Percentiles rank a stretch among this genome's conserved stretches.
phyloP scores from a whole-genome alignment of 2,329 filamentous ascomycete genomes.

The Diaporthe citri region DNA sequence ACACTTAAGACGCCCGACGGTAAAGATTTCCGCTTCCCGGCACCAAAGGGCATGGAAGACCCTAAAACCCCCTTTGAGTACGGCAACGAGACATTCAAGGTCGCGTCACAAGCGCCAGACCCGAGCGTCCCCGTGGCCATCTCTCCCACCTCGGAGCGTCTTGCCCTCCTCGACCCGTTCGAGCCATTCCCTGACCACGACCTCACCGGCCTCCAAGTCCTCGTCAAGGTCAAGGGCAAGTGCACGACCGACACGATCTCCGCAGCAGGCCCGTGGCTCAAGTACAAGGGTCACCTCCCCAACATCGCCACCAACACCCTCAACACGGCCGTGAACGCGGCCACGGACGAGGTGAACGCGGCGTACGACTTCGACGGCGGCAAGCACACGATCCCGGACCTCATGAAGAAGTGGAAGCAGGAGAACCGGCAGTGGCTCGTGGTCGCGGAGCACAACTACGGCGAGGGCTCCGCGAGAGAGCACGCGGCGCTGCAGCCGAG shows the following conservation, averaged over 20 bases:
- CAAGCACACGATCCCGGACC: slow-evolving; percentile 83
- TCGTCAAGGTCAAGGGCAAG: slow-evolving; percentile 97
- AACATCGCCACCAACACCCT: slow-evolving; percentile 99
- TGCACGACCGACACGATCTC: slow-evolving; percentile 99
- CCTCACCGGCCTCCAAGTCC: slow-evolving; percentile 81
- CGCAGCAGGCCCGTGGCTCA: slow-evolving; percentile 95
- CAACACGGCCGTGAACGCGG: slow-evolving; percentile 92
- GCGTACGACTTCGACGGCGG: slow-evolving; percentile 89
- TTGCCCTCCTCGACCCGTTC: slow-evolving; percentile 93
- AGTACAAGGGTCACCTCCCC: slow-evolving; percentile 98
- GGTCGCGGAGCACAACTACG: slow-evolving; percentile 97
- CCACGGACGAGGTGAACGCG: slow-evolving; percentile 91
- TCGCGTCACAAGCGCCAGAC: slow-evolving; percentile 79
- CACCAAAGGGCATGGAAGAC: slow-evolving; percentile 78
- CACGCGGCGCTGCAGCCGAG: slow-evolving; percentile 89
- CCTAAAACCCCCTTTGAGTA: slow-evolving; percentile 77
- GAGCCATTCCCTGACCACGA: slow-evolving; percentile 83
- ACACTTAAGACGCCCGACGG: slow-evolving; percentile 83
- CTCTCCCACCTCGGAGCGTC: slow-evolving; percentile 87
- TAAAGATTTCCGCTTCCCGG: slow-evolving; percentile 84
- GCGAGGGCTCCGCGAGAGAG: slow-evolving; percentile 87
- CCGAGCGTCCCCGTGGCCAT: slow-evolving; percentile 80
- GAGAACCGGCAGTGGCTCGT: slow-evolving; percentile 87
- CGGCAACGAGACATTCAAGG: slow-evolving; percentile 81
- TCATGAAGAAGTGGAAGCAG: slow-evolving; percentile 86